Percentiles rank a stretch among this genome's conserved stretches.
phyloP scores from a whole-genome alignment of 805 yeast species.

The Candida coleopterorum region DNA sequence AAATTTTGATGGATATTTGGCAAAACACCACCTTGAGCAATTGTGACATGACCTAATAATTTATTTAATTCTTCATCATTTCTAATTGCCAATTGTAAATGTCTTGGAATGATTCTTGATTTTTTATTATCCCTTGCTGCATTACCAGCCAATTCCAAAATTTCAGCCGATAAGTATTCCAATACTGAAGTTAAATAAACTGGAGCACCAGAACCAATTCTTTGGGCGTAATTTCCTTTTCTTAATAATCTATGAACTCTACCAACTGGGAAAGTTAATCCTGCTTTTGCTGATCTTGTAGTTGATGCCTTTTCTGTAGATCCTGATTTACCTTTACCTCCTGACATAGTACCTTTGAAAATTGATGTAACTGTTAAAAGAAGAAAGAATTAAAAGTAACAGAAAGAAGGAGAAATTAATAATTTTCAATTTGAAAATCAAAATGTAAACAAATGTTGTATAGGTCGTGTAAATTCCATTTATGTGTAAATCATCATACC shows the following conservation, averaged over 20 bases:
- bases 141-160: conserved; percentile 96
- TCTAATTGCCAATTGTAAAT: conserved; percentile 96
- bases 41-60: conserved; percentile 86
- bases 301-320: conserved; percentile 92
- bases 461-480: too few species aligned
- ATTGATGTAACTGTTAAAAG: too few species aligned
- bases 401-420: too few species aligned
- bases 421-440: neutral
- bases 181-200: conserved; percentile 94
- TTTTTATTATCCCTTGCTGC: conserved; percentile 99
- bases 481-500: too few species aligned
- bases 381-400: conserved; percentile 14
- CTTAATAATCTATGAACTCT: conserved; percentile 96
- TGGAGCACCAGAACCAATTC: conserved; percentile 99
- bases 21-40: conserved; percentile 98
- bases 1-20: conserved; percentile 95
- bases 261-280: conserved; percentile 99
- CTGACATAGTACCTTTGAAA: too few species aligned
- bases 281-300: conserved; percentile 98
- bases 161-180: conserved; percentile 97
- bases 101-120: conserved; percentile 98
- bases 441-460: neutral
- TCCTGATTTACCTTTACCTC: conserved; percentile 91
- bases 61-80: conserved; percentile 98
- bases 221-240: conserved; percentile 97